Conservation (phyloP, 2,329 filamentous ascomycete genomes). For the Diplodia corticola region DNA sequence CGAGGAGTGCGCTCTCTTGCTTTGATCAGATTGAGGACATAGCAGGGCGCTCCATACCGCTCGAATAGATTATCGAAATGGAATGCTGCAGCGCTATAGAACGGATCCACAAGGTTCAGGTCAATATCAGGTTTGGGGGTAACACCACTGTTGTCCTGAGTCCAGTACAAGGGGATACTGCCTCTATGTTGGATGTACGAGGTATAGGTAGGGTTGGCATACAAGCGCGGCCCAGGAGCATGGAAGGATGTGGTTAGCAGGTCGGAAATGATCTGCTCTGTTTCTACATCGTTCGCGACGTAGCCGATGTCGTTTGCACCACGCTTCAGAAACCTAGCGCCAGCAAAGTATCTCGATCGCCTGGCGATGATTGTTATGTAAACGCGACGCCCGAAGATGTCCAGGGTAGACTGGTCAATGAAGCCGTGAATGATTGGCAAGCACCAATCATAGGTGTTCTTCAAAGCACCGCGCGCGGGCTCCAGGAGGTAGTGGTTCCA, state of each 20-base stretch:
- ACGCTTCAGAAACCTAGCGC: constrained; percentile 89
- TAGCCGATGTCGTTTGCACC: constrained; percentile 93
- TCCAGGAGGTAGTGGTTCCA: constrained; percentile 92
- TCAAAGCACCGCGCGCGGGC: constrained; percentile 68
- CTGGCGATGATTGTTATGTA: constrained; percentile 94
- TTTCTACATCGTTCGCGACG: constrained; percentile 98
- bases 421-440: constrained; percentile 94
- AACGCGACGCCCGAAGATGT: constrained; percentile 81
- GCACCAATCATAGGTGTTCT: constrained; percentile 92
- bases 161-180: constrained; percentile 96
- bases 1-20: constrained; percentile 81
- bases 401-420: constrained; percentile 76
- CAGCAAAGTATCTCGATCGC: constrained; percentile 89
- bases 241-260: constrained; percentile 94
- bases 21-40: constrained; percentile 87
- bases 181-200: constrained; percentile 96
- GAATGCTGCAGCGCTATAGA: constrained; percentile 87
- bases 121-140: constrained; percentile 96
- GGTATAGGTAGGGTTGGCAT: constrained; percentile 86
- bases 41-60: constrained; percentile 88
- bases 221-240: constrained; percentile 79
- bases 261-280: constrained; percentile 96
- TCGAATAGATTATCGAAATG: constrained; percentile 96
- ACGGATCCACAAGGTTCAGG: constrained; percentile 91
- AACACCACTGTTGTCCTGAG: constrained; percentile 91